Evolutionary conservation across 371 early-diverging fungal genomes (phyloP).

Genomic region (Mortierella sp.): DNA sequence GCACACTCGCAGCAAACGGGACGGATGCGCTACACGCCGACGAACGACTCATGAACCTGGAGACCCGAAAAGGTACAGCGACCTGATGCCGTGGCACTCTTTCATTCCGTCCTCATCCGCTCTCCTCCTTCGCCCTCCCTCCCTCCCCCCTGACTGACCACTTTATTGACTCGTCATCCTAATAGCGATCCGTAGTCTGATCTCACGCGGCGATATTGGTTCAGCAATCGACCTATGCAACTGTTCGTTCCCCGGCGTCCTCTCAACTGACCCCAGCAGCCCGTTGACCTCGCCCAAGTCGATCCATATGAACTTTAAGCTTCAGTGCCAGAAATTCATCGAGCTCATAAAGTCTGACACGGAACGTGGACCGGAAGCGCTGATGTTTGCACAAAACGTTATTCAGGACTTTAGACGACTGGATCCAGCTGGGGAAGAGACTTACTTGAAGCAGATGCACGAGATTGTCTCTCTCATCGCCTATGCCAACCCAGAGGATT

Average conservation of each 20-base stretch:
- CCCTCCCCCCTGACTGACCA: constrained; percentile 4
- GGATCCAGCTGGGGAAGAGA: constrained; percentile 29
- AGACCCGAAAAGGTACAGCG: constrained; percentile 50
- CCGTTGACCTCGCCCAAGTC: constrained; percentile 40
- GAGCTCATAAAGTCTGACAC: constrained; percentile 53
- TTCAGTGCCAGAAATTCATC: constrained; percentile 56
- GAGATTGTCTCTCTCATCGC: constrained; percentile 48
- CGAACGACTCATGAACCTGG: constrained; percentile 52
- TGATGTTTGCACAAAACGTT: constrained; percentile 55
- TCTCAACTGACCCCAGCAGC: constrained; percentile 43
- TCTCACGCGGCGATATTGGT: constrained; percentile 54
- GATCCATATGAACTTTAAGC: constrained; percentile 55
- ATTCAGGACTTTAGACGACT: constrained; percentile 27
- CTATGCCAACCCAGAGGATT: constrained; percentile 50
- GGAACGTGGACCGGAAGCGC: constrained; percentile 36
- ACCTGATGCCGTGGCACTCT: too few relatives aligned
- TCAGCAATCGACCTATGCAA: constrained; percentile 53
- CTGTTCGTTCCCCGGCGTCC: constrained; percentile 51
- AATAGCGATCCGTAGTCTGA: constrained; percentile 53
- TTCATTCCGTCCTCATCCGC: too few relatives aligned
- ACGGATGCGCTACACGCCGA: constrained; percentile 45
- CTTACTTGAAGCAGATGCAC: constrained; percentile 34
- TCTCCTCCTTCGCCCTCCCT: not conserved
- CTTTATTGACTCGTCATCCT: not conserved
- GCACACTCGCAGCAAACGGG: constrained; percentile 41